phyloP scores from a whole-genome alignment of 2,329 filamentous ascomycete species.

The Rhynchosporium graminicola region DNA sequence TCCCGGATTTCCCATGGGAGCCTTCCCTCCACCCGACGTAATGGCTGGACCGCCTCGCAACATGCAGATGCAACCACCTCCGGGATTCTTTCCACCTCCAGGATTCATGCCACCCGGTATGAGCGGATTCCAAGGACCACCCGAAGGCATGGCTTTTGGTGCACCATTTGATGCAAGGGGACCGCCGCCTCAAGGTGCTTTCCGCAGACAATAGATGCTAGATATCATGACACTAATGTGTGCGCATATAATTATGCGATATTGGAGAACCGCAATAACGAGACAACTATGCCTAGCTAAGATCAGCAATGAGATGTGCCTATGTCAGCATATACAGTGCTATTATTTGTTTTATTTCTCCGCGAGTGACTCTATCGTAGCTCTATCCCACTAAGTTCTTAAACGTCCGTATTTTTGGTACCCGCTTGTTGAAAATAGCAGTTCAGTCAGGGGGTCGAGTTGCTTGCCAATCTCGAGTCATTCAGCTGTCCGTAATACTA shows the following conservation, averaged over 20 bases:
- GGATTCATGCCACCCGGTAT: slow-evolving; percentile 53
- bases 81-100: slow-evolving; percentile 48
- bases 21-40: slow-evolving; percentile 50
- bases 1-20: slow-evolving; percentile 58
- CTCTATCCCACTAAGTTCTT: too few species aligned
- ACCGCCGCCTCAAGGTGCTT: slow-evolving; percentile 50
- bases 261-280: slow-evolving; percentile 12
- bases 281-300: slow-evolving; percentile 5
- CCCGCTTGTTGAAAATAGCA: too few species aligned
- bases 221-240: slow-evolving; percentile 19
- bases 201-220: slow-evolving; percentile 43
- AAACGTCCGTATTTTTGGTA: too few species aligned
- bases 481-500: too few species aligned
- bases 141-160: slow-evolving; percentile 51
- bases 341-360: background rate
- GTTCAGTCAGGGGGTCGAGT: too few species aligned
- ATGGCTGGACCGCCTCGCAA: slow-evolving; percentile 43
- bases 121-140: slow-evolving; percentile 57
- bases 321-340: background rate
- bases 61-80: slow-evolving; percentile 56
- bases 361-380: background rate
- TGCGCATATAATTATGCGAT: slow-evolving; percentile 23
- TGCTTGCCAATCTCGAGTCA: too few species aligned
- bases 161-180: slow-evolving; percentile 56
- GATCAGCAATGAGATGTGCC: slow-evolving; percentile 6